Conservation (phyloP, 1,284 basidiomycete species). For the Ganoderma boninense region DNA sequence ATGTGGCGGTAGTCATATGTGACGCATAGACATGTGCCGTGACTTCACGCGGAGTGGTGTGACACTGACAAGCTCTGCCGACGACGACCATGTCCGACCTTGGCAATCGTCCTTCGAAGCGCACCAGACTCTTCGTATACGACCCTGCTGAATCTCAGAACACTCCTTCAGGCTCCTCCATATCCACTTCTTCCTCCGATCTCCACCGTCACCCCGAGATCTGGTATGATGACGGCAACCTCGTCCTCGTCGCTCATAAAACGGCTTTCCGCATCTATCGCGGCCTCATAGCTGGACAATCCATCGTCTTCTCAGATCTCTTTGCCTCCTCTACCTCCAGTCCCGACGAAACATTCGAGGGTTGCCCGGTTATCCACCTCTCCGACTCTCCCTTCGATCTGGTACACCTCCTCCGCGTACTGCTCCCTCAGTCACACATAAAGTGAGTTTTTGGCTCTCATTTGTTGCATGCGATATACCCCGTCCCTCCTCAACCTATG, state of each 20-base stretch:
- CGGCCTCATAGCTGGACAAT: conserved; percentile 30
- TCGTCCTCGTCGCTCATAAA: conserved; percentile 28
- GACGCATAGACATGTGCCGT: too few relatives aligned
- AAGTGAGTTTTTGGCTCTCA: neutral
- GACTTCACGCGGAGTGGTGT: neutral
- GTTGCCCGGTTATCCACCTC: conserved; percentile 25
- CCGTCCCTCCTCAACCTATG: neutral
- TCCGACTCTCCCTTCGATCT: conserved; percentile 26
- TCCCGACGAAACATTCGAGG: conserved; percentile 15
- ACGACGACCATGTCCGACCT: neutral
- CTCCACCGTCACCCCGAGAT: conserved; percentile 4
- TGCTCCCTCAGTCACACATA: conserved; percentile 1
- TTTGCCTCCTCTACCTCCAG: conserved; percentile 28
- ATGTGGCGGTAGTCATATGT: too few relatives aligned
- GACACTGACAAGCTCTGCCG: too few relatives aligned
- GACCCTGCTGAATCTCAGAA: neutral
- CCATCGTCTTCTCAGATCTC: conserved; percentile 29
- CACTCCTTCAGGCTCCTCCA: neutral
- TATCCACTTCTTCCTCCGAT: neutral
- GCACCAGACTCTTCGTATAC: neutral
- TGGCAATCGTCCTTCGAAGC: neutral
- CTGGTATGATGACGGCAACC: conserved; percentile 32
- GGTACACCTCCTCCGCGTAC: conserved; percentile 11
- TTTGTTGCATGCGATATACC: neutral
- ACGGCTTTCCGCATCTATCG: conserved; percentile 29